phyloP scores from a whole-genome alignment of 306 rosid species.

The Abrus pulchellus region DNA sequence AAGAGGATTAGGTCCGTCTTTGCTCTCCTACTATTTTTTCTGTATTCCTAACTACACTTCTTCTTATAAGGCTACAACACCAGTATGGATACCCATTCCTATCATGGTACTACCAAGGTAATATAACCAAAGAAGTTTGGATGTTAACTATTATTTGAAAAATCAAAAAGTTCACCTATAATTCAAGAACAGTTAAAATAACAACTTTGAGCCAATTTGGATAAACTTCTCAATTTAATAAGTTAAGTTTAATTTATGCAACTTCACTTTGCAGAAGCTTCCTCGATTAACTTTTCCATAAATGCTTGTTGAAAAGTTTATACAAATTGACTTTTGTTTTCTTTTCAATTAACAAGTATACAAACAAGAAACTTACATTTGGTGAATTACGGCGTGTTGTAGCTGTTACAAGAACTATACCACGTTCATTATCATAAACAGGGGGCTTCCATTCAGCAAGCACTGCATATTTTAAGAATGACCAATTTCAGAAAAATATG shows the following conservation, averaged over 20 bases:
- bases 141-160: background rate
- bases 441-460: constrained; percentile 49
- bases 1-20: background rate
- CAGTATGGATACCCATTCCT: background rate
- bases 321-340: background rate
- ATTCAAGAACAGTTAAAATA: background rate
- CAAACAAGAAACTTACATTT: constrained; percentile 42
- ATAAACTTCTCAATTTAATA: no score
- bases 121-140: background rate
- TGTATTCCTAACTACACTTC: background rate
- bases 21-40: background rate
- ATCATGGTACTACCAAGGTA: background rate
- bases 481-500: constrained; percentile 29
- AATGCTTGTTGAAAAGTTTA: background rate
- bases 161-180: background rate
- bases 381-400: constrained; percentile 43
- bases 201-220: background rate
- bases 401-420: constrained; percentile 45
- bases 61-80: background rate
- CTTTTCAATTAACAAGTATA: background rate
- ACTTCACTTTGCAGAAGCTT: background rate
- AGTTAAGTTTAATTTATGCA: background rate
- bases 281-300: no score
- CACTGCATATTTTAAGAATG: constrained; percentile 47
- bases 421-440: constrained; percentile 38